phyloP scores from a whole-genome alignment of 1,284 basidiomycete species.

The Fomitiporia mediterranea region DNA sequence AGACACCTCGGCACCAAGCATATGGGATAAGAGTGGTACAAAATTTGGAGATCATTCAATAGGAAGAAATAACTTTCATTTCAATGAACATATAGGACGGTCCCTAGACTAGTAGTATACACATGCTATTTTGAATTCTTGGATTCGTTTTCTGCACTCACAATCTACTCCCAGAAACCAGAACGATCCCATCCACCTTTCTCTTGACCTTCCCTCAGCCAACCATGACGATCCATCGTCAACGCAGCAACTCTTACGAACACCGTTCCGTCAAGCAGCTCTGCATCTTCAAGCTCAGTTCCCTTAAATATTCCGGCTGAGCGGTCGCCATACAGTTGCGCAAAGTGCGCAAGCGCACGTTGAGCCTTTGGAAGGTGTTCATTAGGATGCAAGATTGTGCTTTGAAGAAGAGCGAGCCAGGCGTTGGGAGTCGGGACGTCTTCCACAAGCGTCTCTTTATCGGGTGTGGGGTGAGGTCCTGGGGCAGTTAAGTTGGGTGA shows the following conservation, averaged over 20 bases:
- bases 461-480: constrained; percentile 31
- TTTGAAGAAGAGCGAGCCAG: constrained; percentile 53
- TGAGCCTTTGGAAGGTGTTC: constrained; percentile 61
- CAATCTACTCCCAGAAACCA: constrained; percentile 17
- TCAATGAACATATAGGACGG: too few relatives aligned
- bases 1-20: too few relatives aligned
- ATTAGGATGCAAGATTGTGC: constrained; percentile 48
- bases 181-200: constrained; percentile 14
- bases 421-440: constrained; percentile 38
- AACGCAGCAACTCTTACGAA: constrained; percentile 52
- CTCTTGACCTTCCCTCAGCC: constrained; percentile 46
- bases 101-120: too few relatives aligned
- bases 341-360: constrained; percentile 52
- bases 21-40: too few relatives aligned
- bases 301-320: constrained; percentile 31
- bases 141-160: too few relatives aligned
- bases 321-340: constrained; percentile 42
- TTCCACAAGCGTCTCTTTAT: constrained; percentile 31
- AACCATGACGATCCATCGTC: constrained; percentile 45
- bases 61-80: too few relatives aligned
- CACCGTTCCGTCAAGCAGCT: constrained; percentile 53
- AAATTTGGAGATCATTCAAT: too few relatives aligned
- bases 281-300: constrained; percentile 40
- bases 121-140: too few relatives aligned
- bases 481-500: constrained; percentile 28